Evolutionary conservation across 441 rosid genomes (phyloP), one percentile per base, ranked within the genome.

Genomic region (Jatropha multifida): DNA sequence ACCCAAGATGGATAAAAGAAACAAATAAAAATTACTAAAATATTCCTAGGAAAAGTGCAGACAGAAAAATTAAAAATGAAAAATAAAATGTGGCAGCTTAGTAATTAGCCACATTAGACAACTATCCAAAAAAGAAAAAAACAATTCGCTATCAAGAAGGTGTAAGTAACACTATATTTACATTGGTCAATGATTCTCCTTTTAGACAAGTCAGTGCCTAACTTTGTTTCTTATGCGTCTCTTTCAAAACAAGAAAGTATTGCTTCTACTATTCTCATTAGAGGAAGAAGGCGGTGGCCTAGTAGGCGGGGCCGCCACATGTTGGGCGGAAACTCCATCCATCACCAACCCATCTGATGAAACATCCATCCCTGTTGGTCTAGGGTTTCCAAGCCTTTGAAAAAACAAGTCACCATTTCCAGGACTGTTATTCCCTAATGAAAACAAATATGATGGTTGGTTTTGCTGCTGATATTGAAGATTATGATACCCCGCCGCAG

Each of bases 181-280:
- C 85, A 81, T 23, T 81, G 75, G 80, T 78, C 65, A 69, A 70
- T 80, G 73, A 73, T 79, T 74, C 79, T 56, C 14, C 9, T 8
- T 75, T 56, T 37, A 76, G 82, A 76, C 81, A 74, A 78, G 89
- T 84, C 86, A 81, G 85, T 83, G 74, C 87, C 92, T 85, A 86
- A 86, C 88, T 80, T 85, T 79, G 73, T 65, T 56, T 75, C 26
- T 11, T 66, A 71, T 76, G 49, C 13, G 77, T 74, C 86, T 32
- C 63, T 78, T 65, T 88, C 87, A 86, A 54, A 77, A 83, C 81
- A 82, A 78, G 86, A 79, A 84, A 60, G 55, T 65, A 49, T 79
- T 76, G 40, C 80, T 44, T 70, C 83, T 71, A 62, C 78, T 83
- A 78, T 82, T 80, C 82, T 76, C 81, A 66, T 75, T 17, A 7